Base-by-base conservation (phyloP, 148 eudicot species). In the Camellia japonica region DNA sequence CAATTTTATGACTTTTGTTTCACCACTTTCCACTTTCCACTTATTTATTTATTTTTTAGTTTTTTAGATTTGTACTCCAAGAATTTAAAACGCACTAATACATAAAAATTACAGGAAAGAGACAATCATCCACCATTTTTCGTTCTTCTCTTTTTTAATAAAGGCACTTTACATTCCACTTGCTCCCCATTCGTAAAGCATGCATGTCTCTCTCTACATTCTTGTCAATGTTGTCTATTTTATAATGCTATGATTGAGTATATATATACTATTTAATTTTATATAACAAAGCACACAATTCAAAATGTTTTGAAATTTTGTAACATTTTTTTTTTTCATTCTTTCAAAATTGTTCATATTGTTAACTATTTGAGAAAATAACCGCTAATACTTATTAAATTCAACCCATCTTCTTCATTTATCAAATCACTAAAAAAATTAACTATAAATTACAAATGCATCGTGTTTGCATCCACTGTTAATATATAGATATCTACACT, bases 191-290 rank as follows among this genome's bases (percentile, higher is more conserved):
- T 66, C 38, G 5, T 30, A 23, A 67, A 52, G 63, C 30, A 64
- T 78, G 80, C 80, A 54, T 54, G 38, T 68, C 62, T 18, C 62
- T 18, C 23, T 78, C 71, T 78, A 8, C 16, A 10, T 41, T 63
- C 43, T 7, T n/a, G 10, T 14, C 4, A 16, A n/a, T 42, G 65
- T 62, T 43, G 61, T 51, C 49, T 65, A 64, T 76, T 49, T 41
- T 16, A 20, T 30, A 41, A 68, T 68, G 41, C 12, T 38, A 68
- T 67, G 73, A 78, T 78, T 68, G 51, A 55, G 49, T 68, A 54
- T 68, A 68, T 4, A 18, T 9, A 15, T 44, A 41, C 42, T 5
- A 61, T 5, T n/a, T 15, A 62, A 30, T 47, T 47, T 7, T 47
- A 47, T 47, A 47, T 47, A 49, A 68, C 30, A 30, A 30, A 30